These are phyloP conservation scores for Abrus precatorius DNA, from an alignment of 306 rosid genomes.

Conservation along the genomic window DNA sequence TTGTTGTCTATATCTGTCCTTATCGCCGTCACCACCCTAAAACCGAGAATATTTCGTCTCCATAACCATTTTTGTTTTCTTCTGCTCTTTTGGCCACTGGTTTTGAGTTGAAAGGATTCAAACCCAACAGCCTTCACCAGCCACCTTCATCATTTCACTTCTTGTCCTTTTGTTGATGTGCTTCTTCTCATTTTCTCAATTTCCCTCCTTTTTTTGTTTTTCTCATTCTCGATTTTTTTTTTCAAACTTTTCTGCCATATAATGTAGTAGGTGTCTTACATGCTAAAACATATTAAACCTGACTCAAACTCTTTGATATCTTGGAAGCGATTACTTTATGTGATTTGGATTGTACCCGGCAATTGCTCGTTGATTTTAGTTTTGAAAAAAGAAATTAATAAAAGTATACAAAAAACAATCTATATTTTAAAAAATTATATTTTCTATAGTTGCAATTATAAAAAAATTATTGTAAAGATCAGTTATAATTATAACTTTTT, in stretches of 20 bases:
- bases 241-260: background rate
- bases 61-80: constrained; percentile 50
- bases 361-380: too few species aligned
- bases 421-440: too few species aligned
- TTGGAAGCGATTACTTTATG: background rate
- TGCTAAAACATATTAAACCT: background rate
- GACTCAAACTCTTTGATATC: background rate
- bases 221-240: background rate
- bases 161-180: constrained; percentile 25
- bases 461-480: too few species aligned
- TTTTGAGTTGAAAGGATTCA: background rate
- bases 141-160: constrained; percentile 46
- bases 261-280: background rate
- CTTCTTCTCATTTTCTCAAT: background rate
- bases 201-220: background rate
- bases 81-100: background rate
- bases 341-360: background rate
- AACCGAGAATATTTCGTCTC: constrained; percentile 44
- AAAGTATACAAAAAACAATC: too few species aligned
- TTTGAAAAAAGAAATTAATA: too few species aligned
- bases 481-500: too few species aligned
- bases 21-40: constrained; percentile 6
- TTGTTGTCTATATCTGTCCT: background rate
- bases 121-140: constrained; percentile 14
- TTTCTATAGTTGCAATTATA: too few species aligned